phyloP scores from a whole-genome alignment of 2,329 filamentous ascomycete species.

The Simplicillium aogashimaense region DNA sequence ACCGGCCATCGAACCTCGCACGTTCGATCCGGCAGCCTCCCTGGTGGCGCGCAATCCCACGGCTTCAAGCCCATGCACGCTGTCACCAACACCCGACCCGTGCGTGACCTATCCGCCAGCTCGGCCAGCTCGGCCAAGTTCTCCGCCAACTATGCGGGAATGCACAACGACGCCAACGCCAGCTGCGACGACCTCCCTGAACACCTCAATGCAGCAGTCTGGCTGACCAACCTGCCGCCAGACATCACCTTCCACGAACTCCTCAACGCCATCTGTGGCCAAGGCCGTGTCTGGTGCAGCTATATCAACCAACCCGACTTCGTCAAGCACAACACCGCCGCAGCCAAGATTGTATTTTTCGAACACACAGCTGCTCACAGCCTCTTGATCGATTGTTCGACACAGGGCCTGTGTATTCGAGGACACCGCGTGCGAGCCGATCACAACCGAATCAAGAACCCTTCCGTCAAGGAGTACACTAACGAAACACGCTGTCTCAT shows the following conservation, averaged over 20 bases:
- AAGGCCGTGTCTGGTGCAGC: constrained; percentile 40
- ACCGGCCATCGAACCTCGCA: no score
- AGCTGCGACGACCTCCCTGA: constrained; percentile 18
- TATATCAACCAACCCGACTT: constrained; percentile 39
- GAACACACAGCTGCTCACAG: constrained; percentile 24
- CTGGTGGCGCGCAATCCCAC: no score
- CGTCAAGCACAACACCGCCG: constrained; percentile 23
- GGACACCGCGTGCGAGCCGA: constrained; percentile 25
- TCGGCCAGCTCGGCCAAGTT: constrained; percentile 11
- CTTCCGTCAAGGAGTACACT: constrained; percentile 16
- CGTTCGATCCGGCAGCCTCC: no score
- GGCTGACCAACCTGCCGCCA: constrained; percentile 40
- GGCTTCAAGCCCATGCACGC: constrained; percentile 7
- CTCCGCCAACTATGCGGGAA: constrained; percentile 24
- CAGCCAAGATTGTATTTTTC: constrained; percentile 41
- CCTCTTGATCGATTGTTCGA: constrained; percentile 14
- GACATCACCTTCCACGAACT: constrained; percentile 31
- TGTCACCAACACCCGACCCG: background rate
- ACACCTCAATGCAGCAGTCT: constrained; percentile 38
- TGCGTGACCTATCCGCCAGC: background rate
- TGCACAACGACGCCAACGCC: constrained; percentile 24
- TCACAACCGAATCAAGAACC: constrained; percentile 38
- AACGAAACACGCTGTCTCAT: constrained; percentile 37
- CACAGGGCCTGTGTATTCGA: constrained; percentile 23
- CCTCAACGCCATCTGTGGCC: constrained; percentile 29